Base-by-base conservation (phyloP, 2,329 filamentous ascomycete species). In the Moelleriella libera region DNA sequence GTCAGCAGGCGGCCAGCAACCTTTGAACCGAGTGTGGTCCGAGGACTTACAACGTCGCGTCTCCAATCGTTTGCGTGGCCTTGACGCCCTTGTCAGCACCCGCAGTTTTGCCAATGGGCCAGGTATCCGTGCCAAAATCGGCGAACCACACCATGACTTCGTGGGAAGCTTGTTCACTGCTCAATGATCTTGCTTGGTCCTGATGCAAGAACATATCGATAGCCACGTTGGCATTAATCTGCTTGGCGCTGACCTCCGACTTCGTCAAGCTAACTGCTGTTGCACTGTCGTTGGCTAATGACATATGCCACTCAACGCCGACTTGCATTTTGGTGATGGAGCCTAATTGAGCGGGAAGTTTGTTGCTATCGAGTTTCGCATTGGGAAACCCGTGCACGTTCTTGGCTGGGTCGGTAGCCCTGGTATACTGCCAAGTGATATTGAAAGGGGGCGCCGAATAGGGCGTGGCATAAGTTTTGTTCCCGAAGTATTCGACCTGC, bases 71-170 rank as follows among this genome's bases (percentile, higher is more conserved):
- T 48, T 63, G 55, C 0, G 59, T 69, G 3, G 59, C 54, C 0
- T 67, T 50, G 0, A 59, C 51, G 6, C 63, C 63, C 0, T 57
- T 45, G 2, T 52, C 47, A 4, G n/a, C 7, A 7, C 29, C 8
- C 5, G 34, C 5, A 1, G 6, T 41, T 1, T 61, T 56, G 41
- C 74, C 75, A 50, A 76, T 66, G 30, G 73, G 70, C 50, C 74
- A 66, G 1, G 73, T 67, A 2, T 67, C 60, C 2, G 58, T 12
- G 2, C 74, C 74, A 44, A 70, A 69, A 4, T 62, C 60, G 3
- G 66, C 73, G 50, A 78, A 68, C 73, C 72, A 77, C 37, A 78
- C 66, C 73, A 78, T 78, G 60, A 78, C 64, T 62, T 78, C 75
- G 60, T 68, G 72, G 8, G 55, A 53, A 2, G 75, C 69, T 5